Percentiles rank a stretch among this genome's conserved stretches.
Conservation (phyloP, 768 basidiomycete genomes). For the Phallus indusiatus region DNA sequence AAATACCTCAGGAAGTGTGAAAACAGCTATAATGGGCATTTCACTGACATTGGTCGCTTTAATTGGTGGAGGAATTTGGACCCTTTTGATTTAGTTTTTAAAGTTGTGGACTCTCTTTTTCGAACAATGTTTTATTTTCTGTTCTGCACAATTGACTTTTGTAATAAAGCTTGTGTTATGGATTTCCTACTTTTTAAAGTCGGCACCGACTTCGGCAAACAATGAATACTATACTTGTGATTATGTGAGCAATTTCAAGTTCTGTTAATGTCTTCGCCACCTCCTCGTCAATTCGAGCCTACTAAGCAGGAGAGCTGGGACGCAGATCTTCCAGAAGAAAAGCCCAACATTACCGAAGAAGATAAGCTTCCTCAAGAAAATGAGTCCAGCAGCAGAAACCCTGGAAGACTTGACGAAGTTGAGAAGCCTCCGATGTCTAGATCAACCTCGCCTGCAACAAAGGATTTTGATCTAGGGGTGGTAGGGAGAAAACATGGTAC, state of each 20-base stretch:
- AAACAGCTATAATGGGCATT: background rate
- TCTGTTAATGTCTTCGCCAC: slow-evolving; percentile 4
- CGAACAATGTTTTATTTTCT: background rate
- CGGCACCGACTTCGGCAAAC: no score
- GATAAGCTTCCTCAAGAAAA: background rate
- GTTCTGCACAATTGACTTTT: background rate
- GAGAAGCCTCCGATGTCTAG: background rate
- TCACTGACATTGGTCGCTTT: background rate
- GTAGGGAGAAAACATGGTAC: slow-evolving; percentile 2
- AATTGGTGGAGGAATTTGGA: slow-evolving; percentile 1
- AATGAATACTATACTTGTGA: background rate
- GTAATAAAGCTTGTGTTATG: background rate
- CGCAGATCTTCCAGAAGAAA: background rate
- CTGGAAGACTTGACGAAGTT: background rate
- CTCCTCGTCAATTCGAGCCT: background rate
- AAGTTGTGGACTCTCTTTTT: background rate
- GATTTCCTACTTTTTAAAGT: no score
- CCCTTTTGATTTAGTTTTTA: background rate
- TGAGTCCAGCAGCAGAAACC: background rate
- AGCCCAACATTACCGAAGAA: background rate
- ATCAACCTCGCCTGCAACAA: background rate
- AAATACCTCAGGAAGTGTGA: background rate
- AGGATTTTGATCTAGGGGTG: slow-evolving; percentile 5
- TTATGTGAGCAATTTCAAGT: background rate
- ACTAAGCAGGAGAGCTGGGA: slow-evolving; percentile 1